phyloP scores from a whole-genome alignment of 495 filamentous ascomycete genomes.

The Penicillium steckii region DNA sequence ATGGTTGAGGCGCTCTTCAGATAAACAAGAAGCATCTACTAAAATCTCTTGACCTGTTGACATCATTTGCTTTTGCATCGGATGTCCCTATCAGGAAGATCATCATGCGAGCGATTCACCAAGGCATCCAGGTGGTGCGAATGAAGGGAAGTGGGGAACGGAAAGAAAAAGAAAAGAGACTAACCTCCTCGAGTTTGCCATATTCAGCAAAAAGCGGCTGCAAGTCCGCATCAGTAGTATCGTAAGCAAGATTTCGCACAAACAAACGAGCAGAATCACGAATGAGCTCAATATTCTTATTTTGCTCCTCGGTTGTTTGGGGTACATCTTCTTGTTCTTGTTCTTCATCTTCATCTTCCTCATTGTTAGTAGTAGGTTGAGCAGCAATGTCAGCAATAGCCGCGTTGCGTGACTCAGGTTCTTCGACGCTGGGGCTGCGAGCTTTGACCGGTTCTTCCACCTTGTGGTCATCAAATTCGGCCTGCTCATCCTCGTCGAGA shows the following conservation, averaged over 20 bases:
- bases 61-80: conserved; percentile 76
- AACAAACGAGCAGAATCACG: conserved; percentile 67
- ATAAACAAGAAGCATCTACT: conserved; percentile 72
- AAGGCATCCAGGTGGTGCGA: conserved; percentile 3
- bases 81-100: conserved; percentile 99
- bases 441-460: conserved; percentile 13
- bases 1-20: conserved; percentile 45
- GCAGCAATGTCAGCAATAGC: conserved; percentile 19
- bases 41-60: conserved; percentile 66
- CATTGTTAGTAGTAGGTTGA: conserved; percentile 22
- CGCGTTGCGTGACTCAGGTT: conserved; percentile 29
- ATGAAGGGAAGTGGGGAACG: conserved; percentile 2
- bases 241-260: conserved; percentile 84
- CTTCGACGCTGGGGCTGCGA: conserved; percentile 9
- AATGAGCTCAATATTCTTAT: conserved; percentile 44
- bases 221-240: conserved; percentile 74
- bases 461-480: conserved; percentile 30
- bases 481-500: conserved; percentile 63
- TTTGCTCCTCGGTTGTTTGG: conserved; percentile 25
- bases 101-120: conserved; percentile 66
- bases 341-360: conserved; percentile 12
- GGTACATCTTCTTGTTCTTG: conserved; percentile 5
- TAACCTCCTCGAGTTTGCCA: conserved; percentile 85
- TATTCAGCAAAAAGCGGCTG: conserved; percentile 64
- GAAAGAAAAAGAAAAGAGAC: conserved; percentile 26